Base-by-base conservation (phyloP, 176 grass and related monocot species). In the Avena atlantica region DNA sequence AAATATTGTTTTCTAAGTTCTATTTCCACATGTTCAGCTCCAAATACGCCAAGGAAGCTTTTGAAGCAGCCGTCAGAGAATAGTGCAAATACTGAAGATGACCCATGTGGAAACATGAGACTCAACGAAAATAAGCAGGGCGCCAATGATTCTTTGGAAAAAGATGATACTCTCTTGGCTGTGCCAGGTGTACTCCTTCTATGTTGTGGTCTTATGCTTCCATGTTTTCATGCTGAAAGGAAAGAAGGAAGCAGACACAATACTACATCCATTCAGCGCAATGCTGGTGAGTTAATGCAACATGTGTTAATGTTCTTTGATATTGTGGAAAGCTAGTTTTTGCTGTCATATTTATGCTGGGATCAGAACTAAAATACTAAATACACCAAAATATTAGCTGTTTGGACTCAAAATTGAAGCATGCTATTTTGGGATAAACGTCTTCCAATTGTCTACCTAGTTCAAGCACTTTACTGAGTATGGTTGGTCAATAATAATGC, bases 111-210 rank as follows among this genome's bases (percentile, higher is more conserved):
- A 80, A 85, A 60, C 51, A 85, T 50, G 63, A 15, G 61, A 40
- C 58, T 65, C 19, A 44, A 91, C 14, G 79, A 83, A 88, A 89
- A 90, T 85, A 44, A 64, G 48, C 78, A 92, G 59, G 79, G 79
- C 31, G 50, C 68, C 57, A 83, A 53, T 83, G 81, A 87, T 95
- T 90, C 82, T 85, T 92, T 89, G 83, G 92, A 83, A 84, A 78
- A 86, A 44, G 83, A 87, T 17, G 85, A 90, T 90, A 86, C 89
- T 64, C 76, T 89, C 58, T 63, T 99, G 29, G 92, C 86, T n/a
- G 67, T 99, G 65, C 97, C 94, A 76, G 94, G 94, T 89, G 85
- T 94, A 36, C 81, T 99, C 79, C 94, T 99, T 24, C 71, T 99
- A 24, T 99, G 94, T 14, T 93, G 91, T 63, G 94, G 94, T 57